A percentile compares a stretch with the other conserved stretches of the same genome.
Conservation (phyloP, 2,329 filamentous ascomycete species). For the Diaporthe amygdali region DNA sequence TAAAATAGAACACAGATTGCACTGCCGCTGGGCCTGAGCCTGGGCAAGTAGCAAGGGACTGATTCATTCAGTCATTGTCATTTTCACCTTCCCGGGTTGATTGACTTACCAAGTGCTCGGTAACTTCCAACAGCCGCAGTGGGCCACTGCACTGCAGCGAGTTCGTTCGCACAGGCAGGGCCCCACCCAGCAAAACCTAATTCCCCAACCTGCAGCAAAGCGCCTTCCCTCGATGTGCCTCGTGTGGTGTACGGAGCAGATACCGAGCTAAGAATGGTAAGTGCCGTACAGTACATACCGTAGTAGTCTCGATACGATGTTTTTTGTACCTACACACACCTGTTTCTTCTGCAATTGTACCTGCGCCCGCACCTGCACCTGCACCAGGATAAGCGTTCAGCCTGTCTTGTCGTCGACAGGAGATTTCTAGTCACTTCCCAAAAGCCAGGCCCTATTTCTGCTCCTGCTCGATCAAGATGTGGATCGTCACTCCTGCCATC, state of each 20-base stretch:
- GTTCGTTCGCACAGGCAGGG: neutral
- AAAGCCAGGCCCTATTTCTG: neutral
- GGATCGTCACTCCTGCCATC: neutral
- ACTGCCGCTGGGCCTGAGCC: neutral
- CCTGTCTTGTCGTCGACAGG: neutral
- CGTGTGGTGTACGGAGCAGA: neutral
- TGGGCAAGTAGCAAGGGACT: neutral
- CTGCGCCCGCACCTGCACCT: neutral
- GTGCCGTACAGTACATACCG: neutral
- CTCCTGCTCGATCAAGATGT: neutral
- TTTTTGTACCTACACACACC: too few relatives aligned
- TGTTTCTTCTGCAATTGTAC: neutral
- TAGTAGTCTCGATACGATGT: too few relatives aligned
- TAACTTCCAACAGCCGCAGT: conserved; percentile 11
- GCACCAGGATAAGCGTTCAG: neutral
- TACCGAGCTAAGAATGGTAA: neutral
- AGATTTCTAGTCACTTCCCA: neutral
- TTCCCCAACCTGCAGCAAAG: conserved; percentile 5
- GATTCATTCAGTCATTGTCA: neutral
- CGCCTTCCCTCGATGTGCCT: neutral
- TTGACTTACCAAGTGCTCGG: conserved; percentile 6
- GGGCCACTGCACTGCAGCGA: neutral
- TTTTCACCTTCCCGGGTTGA: conserved; percentile 3
- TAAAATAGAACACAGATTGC: neutral
- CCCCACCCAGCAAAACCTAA: conserved; percentile 12